Evolutionary conservation across 345 rosid genomes (phyloP).

Genomic region (Passiflora organensis): DNA sequence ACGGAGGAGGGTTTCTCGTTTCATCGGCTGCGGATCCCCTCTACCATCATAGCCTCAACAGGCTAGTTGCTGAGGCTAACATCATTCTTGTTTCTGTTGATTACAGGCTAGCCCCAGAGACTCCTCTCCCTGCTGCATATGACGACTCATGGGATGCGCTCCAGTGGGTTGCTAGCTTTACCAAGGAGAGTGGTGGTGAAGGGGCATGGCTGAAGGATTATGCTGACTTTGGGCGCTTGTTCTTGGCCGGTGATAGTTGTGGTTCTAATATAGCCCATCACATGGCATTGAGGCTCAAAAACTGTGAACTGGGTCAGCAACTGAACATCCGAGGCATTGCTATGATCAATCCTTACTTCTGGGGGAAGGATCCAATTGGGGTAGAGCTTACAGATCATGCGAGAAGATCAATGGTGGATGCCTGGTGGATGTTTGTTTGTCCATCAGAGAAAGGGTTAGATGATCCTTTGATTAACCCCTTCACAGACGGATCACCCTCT

Average conservation of each 20-base stretch:
- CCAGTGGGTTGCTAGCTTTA: constrained; percentile 42
- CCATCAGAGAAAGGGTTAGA: constrained; percentile 65
- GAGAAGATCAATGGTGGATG: constrained; percentile 66
- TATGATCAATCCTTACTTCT: constrained; percentile 69
- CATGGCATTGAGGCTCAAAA: constrained; percentile 38
- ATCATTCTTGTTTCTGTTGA: constrained; percentile 52
- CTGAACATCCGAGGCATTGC: constrained; percentile 49
- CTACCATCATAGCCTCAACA: constrained; percentile 63
- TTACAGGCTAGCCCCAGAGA: constrained; percentile 70
- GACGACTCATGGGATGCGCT: constrained; percentile 74
- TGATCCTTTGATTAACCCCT: constrained; percentile 74
- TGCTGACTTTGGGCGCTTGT: constrained; percentile 40
- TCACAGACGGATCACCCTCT: constrained; percentile 44
- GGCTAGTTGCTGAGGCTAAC: constrained; percentile 47
- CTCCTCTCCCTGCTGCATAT: constrained; percentile 62
- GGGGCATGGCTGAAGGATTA: constrained; percentile 51
- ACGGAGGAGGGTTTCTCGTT: constrained; percentile 78
- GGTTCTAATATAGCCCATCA: constrained; percentile 74
- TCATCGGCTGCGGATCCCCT: constrained; percentile 47
- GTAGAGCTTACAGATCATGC: constrained; percentile 39
- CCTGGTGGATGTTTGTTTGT: constrained; percentile 76
- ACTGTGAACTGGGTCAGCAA: constrained; percentile 7
- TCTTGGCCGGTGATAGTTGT: constrained; percentile 64
- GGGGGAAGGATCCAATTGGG: constrained; percentile 48
- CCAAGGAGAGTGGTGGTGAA: neutral